phyloP scores from a whole-genome alignment of 2,329 filamentous ascomycete species.

The Colletotrichum sublineola region DNA sequence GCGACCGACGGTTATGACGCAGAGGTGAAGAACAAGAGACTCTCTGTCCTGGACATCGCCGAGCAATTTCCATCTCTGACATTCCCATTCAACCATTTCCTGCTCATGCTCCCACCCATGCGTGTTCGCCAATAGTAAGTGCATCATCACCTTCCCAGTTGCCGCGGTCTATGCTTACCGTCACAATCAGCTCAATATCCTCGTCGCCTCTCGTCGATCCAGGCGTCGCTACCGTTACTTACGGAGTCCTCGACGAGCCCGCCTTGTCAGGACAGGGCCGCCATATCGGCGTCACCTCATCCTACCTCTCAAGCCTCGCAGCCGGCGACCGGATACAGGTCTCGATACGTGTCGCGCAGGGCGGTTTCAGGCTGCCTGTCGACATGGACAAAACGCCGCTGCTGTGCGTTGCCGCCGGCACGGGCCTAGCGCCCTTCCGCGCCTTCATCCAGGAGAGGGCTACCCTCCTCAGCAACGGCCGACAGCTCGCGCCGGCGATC shows the following conservation, averaged over 20 bases:
- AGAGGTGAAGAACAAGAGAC: constrained; percentile 60
- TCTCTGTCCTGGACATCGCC: constrained; percentile 72
- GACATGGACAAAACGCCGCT: constrained; percentile 87
- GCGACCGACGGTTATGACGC: constrained; percentile 54
- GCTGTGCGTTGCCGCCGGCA: constrained; percentile 90
- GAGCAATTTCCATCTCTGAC: constrained; percentile 66
- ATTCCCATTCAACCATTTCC: constrained; percentile 70
- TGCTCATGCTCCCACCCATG: constrained; percentile 76
- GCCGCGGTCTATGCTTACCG: neutral
- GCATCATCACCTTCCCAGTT: neutral
- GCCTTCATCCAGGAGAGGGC: constrained; percentile 98
- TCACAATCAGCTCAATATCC: constrained; percentile 68
- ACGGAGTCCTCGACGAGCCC: constrained; percentile 68
- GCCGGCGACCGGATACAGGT: constrained; percentile 62
- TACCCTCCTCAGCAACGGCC: constrained; percentile 64
- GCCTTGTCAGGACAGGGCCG: constrained; percentile 63
- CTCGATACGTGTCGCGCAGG: constrained; percentile 58
- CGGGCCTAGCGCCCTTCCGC: constrained; percentile 96
- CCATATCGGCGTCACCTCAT: constrained; percentile 72
- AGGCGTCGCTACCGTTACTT: constrained; percentile 71
- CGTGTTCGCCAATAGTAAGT: constrained; percentile 52
- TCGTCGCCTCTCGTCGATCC: constrained; percentile 74
- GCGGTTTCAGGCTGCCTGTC: constrained; percentile 88
- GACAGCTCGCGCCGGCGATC: constrained; percentile 52
- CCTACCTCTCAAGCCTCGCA: constrained; percentile 67